phyloP scores from a whole-genome alignment of 106 monocot species.

The Chionographis japonica region DNA sequence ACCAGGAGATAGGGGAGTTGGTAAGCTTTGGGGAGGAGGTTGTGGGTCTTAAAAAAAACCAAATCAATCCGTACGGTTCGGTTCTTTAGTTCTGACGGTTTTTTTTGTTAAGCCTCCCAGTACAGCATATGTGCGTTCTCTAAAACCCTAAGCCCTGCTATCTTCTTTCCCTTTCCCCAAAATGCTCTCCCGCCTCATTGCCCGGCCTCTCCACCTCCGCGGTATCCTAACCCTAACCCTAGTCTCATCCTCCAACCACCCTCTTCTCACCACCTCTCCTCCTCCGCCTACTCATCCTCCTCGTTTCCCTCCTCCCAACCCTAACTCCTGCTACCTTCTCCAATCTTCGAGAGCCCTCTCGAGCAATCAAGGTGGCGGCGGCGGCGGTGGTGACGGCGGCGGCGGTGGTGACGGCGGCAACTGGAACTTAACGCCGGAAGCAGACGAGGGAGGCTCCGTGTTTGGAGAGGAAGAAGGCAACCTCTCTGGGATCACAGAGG shows the following conservation, averaged over 20 bases:
- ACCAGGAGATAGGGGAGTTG: no score
- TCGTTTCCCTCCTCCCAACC: neutral
- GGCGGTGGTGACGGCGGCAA: conserved; percentile 17
- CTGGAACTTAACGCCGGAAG: conserved; percentile 46
- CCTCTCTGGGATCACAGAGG: conserved; percentile 26
- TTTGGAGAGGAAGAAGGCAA: conserved; percentile 22
- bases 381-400: conserved; percentile 14
- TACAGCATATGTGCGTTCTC: no score
- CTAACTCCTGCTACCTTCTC: neutral
- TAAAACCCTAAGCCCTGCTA: neutral
- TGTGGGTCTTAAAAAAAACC: no score
- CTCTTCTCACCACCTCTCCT: neutral
- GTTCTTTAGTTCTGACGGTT: no score
- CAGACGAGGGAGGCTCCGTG: conserved; percentile 26
- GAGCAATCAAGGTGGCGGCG: conserved; percentile 10
- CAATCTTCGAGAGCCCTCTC: conserved; percentile 24
- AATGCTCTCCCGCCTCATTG: conserved; percentile 42
- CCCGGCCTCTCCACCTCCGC: conserved; percentile 22
- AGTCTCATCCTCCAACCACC: neutral
- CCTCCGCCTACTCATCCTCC: neutral
- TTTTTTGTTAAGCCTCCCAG: no score
- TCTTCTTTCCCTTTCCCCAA: conserved; percentile 7
- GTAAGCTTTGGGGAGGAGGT: no score
- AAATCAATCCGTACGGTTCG: no score
- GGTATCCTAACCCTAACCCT: conserved; percentile 17